A percentile compares a stretch with the other conserved stretches of the same genome.
Conservation (phyloP, 805 yeast species). For the Saccharomyces eubayanus region DNA sequence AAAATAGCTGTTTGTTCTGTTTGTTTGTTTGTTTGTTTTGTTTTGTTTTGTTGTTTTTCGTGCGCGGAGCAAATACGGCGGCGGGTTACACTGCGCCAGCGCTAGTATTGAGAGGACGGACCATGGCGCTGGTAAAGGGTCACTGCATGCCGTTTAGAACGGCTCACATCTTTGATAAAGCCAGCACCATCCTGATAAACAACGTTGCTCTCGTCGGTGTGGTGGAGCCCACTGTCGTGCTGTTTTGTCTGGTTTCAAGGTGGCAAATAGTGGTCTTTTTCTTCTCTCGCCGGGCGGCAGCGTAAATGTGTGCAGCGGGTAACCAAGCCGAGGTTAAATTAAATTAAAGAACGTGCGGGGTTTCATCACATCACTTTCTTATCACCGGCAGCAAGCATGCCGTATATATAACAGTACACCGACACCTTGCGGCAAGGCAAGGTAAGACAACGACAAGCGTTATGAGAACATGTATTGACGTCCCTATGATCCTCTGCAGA, state of each 20-base stretch:
- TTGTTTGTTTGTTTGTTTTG: conserved; percentile 5
- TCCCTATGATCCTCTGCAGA: not conserved
- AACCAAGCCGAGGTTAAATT: not conserved
- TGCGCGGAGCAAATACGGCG: not conserved
- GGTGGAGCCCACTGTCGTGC: not conserved
- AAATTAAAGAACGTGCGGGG: not conserved
- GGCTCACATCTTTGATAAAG: not conserved
- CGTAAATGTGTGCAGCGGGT: not conserved
- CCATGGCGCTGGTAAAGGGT: not conserved
- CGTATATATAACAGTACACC: not conserved
- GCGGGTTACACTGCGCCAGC: not conserved
- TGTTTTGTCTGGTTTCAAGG: not conserved
- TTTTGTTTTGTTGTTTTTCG: not conserved
- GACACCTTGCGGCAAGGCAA: not conserved
- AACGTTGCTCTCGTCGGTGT: not conserved
- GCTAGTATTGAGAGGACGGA: not conserved
- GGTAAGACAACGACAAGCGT: not conserved
- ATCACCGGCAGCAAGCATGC: not conserved
- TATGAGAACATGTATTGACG: not conserved
- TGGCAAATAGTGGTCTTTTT: not conserved
- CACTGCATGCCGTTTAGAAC: not conserved
- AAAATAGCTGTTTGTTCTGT: too few species aligned
- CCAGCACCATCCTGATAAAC: not conserved
- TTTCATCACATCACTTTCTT: not conserved
- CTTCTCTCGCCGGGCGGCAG: not conserved